Evolutionary conservation across 805 yeast species (phyloP), one percentile per base, ranked within the genome.

Genomic region (Maudiozyma barnettii): DNA sequence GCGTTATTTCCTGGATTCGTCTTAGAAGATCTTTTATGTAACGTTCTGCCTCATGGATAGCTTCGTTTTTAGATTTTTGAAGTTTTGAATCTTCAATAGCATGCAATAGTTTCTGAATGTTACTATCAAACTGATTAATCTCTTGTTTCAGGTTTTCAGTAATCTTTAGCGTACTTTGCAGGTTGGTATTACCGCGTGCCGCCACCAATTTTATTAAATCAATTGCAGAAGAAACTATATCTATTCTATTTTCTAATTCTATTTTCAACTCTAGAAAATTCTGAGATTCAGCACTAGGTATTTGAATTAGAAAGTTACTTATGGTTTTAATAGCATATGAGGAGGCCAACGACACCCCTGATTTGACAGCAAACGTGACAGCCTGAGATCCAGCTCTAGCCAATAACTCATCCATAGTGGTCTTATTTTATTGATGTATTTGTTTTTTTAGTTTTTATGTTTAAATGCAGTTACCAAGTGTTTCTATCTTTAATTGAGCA

Each of bases 321-420:
- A 84, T 76, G 0, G 83, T 78, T 49, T 76, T 78, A 39, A 84
- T 71, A 20, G 90, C 89, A 64, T 78, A 84, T 0, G 83, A 78
- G 0, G 89, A 78, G 0, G 90, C 93, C 19, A 84, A 54, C 2
- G 88, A 79, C 30, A 84, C 76, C 0, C 93, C 88, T 1, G 90
- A 83, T 48, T 83, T 70, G 23, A 84, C 78, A 9, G 90, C 95
- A 65, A 84, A 81, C 2, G 87, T 75, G n/a, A 84, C 84, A 1
- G 86, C 85, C 53, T 84, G 89, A 44, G 77, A 78, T 29, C 89
- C 84, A 2, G 93, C 93, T 64, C 72, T 70, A 4, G 70, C 64
- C 21, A 71, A 47, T 36, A 69, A 39, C 30, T 71, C 72, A 53
- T 71, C 75, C 75, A 71, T 71, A 22, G 13, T 31, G 9, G 36